These are phyloP conservation scores for Acorus calamus DNA, from an alignment of 106 monocot species.

Conservation along the genomic window DNA sequence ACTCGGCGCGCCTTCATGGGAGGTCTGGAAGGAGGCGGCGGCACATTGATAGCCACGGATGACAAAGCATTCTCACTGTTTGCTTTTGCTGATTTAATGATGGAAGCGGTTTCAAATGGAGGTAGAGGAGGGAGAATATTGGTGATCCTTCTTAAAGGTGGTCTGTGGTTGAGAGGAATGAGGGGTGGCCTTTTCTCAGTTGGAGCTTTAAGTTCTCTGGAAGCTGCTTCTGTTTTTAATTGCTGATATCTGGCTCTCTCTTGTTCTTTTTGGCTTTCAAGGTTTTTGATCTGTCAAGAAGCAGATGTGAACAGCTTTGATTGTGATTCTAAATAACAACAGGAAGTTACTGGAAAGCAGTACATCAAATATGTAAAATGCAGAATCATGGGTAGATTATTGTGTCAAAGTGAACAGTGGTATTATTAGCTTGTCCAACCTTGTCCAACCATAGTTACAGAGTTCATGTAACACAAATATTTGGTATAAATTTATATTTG, in stretches of 20 bases:
- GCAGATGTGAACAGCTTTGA: neutral
- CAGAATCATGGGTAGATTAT: too few relatives aligned
- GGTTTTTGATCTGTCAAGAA: conserved; percentile 46
- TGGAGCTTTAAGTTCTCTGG: neutral
- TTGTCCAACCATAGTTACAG: too few relatives aligned
- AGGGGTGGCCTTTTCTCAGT: conserved; percentile 54
- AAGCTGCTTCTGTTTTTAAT: conserved; percentile 10
- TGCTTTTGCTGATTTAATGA: neutral
- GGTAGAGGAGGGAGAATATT: conserved; percentile 36
- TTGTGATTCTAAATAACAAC: neutral
- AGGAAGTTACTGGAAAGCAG: neutral
- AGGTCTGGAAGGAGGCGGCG: conserved; percentile 2
- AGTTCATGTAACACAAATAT: too few relatives aligned
- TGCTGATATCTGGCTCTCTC: conserved; percentile 24
- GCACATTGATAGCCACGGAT: neutral
- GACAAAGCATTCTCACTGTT: conserved; percentile 54
- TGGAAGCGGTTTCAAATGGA: neutral
- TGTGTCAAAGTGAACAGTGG: too few relatives aligned
- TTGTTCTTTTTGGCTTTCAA: conserved; percentile 59
- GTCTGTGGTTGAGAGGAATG: conserved; percentile 34
- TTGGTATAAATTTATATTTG: too few relatives aligned
- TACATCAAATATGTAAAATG: neutral
- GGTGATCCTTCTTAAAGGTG: conserved; percentile 41
- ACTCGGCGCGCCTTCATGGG: conserved; percentile 35
- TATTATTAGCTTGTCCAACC: too few relatives aligned